Evolutionary conservation across 331 rosid species (phyloP).

Genomic region (Quercus lobata): DNA sequence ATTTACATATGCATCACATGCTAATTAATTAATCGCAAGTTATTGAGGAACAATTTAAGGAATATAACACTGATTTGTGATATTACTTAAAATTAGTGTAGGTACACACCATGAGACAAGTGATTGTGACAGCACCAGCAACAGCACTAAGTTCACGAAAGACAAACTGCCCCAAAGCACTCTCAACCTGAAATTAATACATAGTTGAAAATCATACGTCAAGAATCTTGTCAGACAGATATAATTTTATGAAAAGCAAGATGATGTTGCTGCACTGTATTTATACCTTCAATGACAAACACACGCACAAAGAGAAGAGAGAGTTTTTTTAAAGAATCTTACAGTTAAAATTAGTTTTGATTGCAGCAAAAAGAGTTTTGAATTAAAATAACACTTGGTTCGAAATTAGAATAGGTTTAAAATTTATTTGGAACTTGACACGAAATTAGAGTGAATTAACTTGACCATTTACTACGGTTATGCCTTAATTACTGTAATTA

Average conservation of each 20-base stretch:
- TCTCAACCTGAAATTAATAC: conserved; percentile 44
- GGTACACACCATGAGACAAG: conserved; percentile 78
- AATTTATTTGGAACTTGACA: too few species aligned
- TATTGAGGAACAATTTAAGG: neutral
- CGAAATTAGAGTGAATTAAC: too few species aligned
- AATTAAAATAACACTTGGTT: too few species aligned
- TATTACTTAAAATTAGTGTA: neutral
- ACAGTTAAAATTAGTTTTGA: too few species aligned
- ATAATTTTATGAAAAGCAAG: neutral
- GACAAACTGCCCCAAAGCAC: conserved; percentile 45
- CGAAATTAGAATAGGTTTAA: too few species aligned
- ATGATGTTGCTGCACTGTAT: neutral
- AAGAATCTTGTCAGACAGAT: conserved; percentile 9
- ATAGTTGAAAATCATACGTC: conserved; percentile 10
- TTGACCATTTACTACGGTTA: too few species aligned
- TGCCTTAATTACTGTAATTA: too few species aligned
- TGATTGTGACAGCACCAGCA: conserved; percentile 85
- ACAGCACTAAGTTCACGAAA: conserved; percentile 77
- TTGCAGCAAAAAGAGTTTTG: too few species aligned
- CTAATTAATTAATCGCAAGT: neutral
- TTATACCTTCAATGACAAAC: neutral
- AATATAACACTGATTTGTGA: conserved; percentile 5
- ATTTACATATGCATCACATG: neutral
- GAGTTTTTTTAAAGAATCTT: too few species aligned
- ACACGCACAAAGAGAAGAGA: neutral